Evolutionary conservation across 73 alveolate genomes (phyloP).

Genomic region (Breviolum minutum): DNA sequence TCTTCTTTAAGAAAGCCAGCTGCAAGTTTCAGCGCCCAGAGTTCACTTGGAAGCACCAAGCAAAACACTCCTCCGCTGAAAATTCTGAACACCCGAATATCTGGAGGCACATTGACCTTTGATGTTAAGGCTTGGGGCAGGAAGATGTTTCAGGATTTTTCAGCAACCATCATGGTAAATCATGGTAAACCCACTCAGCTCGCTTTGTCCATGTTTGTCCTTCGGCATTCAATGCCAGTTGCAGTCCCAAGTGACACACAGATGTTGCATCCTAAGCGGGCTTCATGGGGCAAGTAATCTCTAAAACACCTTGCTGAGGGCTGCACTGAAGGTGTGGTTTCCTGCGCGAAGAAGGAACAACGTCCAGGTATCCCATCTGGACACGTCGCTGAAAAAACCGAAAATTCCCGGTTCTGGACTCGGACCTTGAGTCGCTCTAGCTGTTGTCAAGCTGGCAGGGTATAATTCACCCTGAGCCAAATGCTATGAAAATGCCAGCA

Average conservation of each 20-base stretch:
- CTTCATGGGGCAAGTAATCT: background rate
- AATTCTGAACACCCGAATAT: background rate
- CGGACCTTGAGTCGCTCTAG: slow-evolving; percentile 26
- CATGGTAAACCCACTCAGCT: too few relatives aligned
- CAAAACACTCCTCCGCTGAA: background rate
- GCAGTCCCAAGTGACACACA: slow-evolving; percentile 72
- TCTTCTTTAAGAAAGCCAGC: slow-evolving; percentile 7
- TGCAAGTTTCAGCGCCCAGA: slow-evolving; percentile 71
- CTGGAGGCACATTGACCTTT: too few relatives aligned
- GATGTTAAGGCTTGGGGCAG: too few relatives aligned
- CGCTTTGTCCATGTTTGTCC: background rate
- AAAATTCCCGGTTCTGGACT: too few relatives aligned
- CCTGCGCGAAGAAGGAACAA: background rate
- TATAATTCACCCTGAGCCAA: background rate
- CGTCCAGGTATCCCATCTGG: background rate
- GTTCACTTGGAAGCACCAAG: slow-evolving; percentile 45
- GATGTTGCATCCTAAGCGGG: slow-evolving; percentile 15
- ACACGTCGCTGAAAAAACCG: background rate
- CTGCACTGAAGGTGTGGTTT: background rate
- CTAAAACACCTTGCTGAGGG: background rate
- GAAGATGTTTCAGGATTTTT: too few relatives aligned
- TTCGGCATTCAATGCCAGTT: slow-evolving; percentile 50
- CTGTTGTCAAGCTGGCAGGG: background rate
- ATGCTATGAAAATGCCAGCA: too few relatives aligned
- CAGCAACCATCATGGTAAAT: too few relatives aligned